A percentile compares a stretch with the other conserved stretches of the same genome.
These are phyloP conservation scores for Pluteus cervinus DNA, from an alignment of 768 basidiomycete genomes.

Conservation along the genomic window DNA sequence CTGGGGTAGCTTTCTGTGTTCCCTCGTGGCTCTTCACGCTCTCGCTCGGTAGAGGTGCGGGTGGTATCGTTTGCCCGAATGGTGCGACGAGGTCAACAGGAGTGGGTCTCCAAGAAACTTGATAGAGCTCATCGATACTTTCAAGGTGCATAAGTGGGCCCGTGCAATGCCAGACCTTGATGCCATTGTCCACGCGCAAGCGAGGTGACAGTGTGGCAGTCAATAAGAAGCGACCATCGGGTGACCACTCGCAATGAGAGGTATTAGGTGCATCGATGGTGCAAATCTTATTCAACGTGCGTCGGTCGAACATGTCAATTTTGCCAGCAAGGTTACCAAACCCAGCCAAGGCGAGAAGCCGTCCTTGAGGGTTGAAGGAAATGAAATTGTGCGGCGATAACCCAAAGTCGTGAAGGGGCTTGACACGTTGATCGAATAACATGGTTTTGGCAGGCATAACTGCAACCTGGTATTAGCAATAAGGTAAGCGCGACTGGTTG, in stretches of 20 bases:
- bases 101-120: constrained; percentile 76
- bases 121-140: constrained; percentile 82
- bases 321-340: constrained; percentile 97
- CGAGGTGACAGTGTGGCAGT: constrained; percentile 96
- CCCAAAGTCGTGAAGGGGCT: constrained; percentile 86
- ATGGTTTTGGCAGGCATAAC: constrained; percentile 94
- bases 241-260: constrained; percentile 92
- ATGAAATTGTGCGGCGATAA: constrained; percentile 87
- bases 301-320: constrained; percentile 87
- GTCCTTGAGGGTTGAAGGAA: constrained; percentile 90
- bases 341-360: constrained; percentile 83
- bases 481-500: background rate
- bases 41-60: constrained; percentile 58
- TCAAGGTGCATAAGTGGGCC: constrained; percentile 87
- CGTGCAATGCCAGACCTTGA: constrained; percentile 93
- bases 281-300: constrained; percentile 69
- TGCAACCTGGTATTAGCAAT: constrained; percentile 20
- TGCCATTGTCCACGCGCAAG: constrained; percentile 93
- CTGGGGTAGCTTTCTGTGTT: constrained; percentile 44
- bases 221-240: constrained; percentile 86
- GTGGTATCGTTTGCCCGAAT: constrained; percentile 63
- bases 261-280: constrained; percentile 91
- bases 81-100: constrained; percentile 58
- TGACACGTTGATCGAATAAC: constrained; percentile 88
- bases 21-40: constrained; percentile 47